phyloP scores from a whole-genome alignment of 192 early-diverging fungal species.

The Linnemannia schmuckeri region DNA sequence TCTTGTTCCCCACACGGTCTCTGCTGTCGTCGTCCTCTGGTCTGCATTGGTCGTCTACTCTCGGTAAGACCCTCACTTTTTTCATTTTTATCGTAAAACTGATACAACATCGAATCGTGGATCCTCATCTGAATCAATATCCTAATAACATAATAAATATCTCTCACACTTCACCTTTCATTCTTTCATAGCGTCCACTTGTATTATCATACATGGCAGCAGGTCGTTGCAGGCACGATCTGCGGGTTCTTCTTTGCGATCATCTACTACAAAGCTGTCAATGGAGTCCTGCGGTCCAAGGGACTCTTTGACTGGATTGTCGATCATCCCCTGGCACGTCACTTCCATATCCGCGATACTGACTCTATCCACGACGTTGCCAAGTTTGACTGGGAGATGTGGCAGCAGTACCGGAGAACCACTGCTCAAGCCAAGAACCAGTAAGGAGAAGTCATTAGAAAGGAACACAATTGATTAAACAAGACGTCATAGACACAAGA shows the following conservation, averaged over 20 bases:
- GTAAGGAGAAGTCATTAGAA: neutral
- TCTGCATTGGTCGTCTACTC: slow-evolving; percentile 63
- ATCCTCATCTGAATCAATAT: neutral
- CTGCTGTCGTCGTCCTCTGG: slow-evolving; percentile 33
- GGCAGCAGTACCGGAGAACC: slow-evolving; percentile 37
- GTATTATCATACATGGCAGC: slow-evolving; percentile 78
- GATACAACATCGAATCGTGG: neutral
- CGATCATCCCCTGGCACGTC: slow-evolving; percentile 46
- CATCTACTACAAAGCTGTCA: slow-evolving; percentile 65
- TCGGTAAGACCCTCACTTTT: slow-evolving; percentile 4
- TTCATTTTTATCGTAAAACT: neutral
- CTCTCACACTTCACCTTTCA: slow-evolving; percentile 1
- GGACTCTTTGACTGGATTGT: slow-evolving; percentile 62
- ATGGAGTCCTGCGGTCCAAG: slow-evolving; percentile 51
- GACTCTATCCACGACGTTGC: slow-evolving; percentile 58
- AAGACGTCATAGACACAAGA: neutral
- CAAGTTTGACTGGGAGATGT: slow-evolving; percentile 67
- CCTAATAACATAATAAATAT: neutral
- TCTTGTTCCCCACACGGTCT: slow-evolving; percentile 16
- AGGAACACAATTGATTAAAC: neutral
- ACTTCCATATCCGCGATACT: slow-evolving; percentile 65
- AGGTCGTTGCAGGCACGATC: slow-evolving; percentile 76
- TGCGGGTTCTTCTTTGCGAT: slow-evolving; percentile 70
- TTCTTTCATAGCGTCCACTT: slow-evolving; percentile 71
- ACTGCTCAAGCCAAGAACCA: neutral